Evolutionary conservation across 1,139 yeast species (phyloP).

Genomic region (Torulaspora globosa): DNA sequence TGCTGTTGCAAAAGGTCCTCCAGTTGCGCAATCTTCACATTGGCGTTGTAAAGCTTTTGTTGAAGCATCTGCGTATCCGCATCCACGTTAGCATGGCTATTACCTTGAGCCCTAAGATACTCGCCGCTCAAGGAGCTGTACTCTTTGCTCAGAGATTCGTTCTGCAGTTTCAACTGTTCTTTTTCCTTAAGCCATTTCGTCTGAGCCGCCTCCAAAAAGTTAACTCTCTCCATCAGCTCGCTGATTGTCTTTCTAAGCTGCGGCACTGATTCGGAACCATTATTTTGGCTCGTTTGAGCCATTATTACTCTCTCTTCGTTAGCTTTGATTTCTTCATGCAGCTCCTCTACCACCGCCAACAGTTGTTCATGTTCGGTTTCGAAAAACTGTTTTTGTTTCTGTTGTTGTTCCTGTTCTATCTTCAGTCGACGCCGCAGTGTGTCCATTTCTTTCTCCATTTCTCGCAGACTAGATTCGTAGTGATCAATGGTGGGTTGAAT

Average conservation of each 20-base stretch:
- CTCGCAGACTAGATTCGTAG: slow-evolving; percentile 27
- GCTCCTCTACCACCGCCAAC: slow-evolving; percentile 32
- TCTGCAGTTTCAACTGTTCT: slow-evolving; percentile 31
- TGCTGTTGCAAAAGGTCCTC: slow-evolving; percentile 12
- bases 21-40: slow-evolving; percentile 15
- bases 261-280: slow-evolving; percentile 20
- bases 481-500: slow-evolving; percentile 35
- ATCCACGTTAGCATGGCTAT: not conserved
- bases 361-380: slow-evolving; percentile 36
- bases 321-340: slow-evolving; percentile 33
- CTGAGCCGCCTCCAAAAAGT: slow-evolving; percentile 18
- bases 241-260: slow-evolving; percentile 17
- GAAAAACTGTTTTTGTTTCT: slow-evolving; percentile 30
- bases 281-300: slow-evolving; percentile 5
- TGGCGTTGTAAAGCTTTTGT: slow-evolving; percentile 23
- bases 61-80: slow-evolving; percentile 29
- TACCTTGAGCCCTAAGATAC: slow-evolving; percentile 5
- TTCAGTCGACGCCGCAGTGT: slow-evolving; percentile 25
- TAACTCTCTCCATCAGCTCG: slow-evolving; percentile 15
- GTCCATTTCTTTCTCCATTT: slow-evolving; percentile 24
- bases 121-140: slow-evolving; percentile 25
- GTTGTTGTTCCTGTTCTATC: slow-evolving; percentile 22
- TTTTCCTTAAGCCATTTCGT: slow-evolving; percentile 32
- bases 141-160: slow-evolving; percentile 31
- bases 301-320: slow-evolving; percentile 23